These are phyloP conservation scores for Coniferiporia weirii DNA, from an alignment of 1,284 basidiomycete genomes.

Conservation along the genomic window DNA sequence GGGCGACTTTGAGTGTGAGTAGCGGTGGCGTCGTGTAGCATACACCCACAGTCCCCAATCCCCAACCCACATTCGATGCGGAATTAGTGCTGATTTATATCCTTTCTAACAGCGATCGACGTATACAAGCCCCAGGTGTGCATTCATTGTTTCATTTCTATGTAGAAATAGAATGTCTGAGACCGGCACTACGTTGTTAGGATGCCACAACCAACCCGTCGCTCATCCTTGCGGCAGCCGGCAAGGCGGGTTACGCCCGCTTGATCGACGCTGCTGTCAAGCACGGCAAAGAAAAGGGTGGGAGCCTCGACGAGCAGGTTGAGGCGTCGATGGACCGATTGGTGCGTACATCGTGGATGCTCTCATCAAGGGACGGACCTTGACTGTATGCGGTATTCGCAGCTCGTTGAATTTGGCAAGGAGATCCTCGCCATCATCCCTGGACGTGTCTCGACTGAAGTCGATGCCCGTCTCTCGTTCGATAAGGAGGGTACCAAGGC, in stretches of 20 bases:
- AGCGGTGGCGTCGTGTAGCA: constrained; percentile 3
- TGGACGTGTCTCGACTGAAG: constrained; percentile 98
- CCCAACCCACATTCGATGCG: background rate
- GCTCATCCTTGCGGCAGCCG: constrained; percentile 88
- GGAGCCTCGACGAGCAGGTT: constrained; percentile 64
- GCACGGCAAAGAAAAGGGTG: constrained; percentile 80
- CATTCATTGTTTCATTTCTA: constrained; percentile 1
- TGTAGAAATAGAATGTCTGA: background rate
- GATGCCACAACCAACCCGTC: constrained; percentile 96
- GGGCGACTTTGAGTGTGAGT: constrained; percentile 79
- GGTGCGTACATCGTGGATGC: constrained; percentile 39
- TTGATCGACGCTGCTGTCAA: constrained; percentile 82
- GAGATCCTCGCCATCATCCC: constrained; percentile 96
- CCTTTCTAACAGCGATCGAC: constrained; percentile 60
- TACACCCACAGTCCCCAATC: background rate
- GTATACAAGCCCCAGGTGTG: constrained; percentile 87
- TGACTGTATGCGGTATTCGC: constrained; percentile 16
- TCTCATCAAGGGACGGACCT: background rate
- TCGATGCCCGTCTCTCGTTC: constrained; percentile 96
- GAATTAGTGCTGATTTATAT: constrained; percentile 18
- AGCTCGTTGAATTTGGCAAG: constrained; percentile 96
- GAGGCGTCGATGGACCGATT: constrained; percentile 85
- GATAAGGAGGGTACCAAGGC: constrained; percentile 89
- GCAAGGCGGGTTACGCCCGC: constrained; percentile 81
- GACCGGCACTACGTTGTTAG: constrained; percentile 30